Conservation (phyloP, 768 basidiomycete genomes). For the Boletus fagicola region DNA sequence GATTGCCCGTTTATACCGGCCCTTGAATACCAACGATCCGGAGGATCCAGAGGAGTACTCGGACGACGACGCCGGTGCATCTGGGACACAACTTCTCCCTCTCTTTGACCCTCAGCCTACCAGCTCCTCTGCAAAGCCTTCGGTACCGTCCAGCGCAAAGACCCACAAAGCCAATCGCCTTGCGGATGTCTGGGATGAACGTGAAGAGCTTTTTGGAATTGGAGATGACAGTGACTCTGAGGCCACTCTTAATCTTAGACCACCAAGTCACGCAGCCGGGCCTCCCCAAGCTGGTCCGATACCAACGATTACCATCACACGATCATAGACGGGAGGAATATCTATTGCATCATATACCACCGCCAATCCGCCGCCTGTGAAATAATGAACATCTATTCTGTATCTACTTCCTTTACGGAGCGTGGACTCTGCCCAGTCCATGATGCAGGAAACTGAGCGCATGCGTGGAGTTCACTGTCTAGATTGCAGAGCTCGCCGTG, state of each 20-base stretch:
- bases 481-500: slow-evolving; percentile 43
- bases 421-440: neutral
- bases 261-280: slow-evolving; percentile 1
- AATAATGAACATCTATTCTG: slow-evolving; percentile 14
- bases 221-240: slow-evolving; percentile 65
- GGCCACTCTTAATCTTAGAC: slow-evolving; percentile 20
- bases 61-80: slow-evolving; percentile 43
- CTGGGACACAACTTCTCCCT: slow-evolving; percentile 59
- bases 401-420: slow-evolving; percentile 2
- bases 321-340: slow-evolving; percentile 19
- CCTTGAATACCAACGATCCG: slow-evolving; percentile 51
- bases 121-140: slow-evolving; percentile 18
- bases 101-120: slow-evolving; percentile 32
- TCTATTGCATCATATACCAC: slow-evolving; percentile 31
- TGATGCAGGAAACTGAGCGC: slow-evolving; percentile 9
- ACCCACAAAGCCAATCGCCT: slow-evolving; percentile 38
- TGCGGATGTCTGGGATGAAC: slow-evolving; percentile 73
- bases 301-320: slow-evolving; percentile 31
- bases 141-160: slow-evolving; percentile 30
- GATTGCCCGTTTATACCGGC: slow-evolving; percentile 79
- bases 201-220: slow-evolving; percentile 71
- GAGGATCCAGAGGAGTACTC: slow-evolving; percentile 52
- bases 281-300: slow-evolving; percentile 12
- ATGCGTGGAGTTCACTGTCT: slow-evolving; percentile 32
- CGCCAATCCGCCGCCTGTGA: slow-evolving; percentile 5